These are phyloP conservation scores for Fulvia fulva DNA, from an alignment of 2,329 filamentous ascomycete species.

Conservation along the genomic window DNA sequence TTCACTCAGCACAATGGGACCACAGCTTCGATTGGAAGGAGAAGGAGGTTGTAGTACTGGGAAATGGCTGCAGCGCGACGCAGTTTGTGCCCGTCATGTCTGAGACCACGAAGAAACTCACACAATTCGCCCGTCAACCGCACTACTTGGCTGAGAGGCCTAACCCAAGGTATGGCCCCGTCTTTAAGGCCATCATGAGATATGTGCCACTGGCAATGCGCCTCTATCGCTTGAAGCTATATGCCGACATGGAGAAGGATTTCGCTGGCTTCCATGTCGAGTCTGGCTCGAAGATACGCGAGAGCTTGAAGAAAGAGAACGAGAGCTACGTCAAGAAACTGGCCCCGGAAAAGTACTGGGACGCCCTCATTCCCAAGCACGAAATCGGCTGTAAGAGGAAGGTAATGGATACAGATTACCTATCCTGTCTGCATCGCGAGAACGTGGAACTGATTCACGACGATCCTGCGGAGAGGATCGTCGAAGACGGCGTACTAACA, in stretches of 20 bases:
- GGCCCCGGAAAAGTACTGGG: conserved; percentile 44
- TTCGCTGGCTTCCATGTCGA: conserved; percentile 42
- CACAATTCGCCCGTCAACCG: conserved; percentile 49
- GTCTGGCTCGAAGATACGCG: conserved; percentile 36
- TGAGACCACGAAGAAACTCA: conserved; percentile 38
- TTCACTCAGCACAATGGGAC: conserved; percentile 44
- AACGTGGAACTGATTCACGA: conserved; percentile 42
- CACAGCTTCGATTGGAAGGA: conserved; percentile 36
- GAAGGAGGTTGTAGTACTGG: conserved; percentile 39
- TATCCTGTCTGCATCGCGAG: conserved; percentile 40
- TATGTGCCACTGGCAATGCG: conserved; percentile 46
- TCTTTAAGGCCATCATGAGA: conserved; percentile 44
- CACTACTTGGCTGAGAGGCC: conserved; percentile 48
- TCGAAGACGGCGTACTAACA: conserved; percentile 38
- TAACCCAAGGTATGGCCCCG: conserved; percentile 39
- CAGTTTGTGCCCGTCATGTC: conserved; percentile 48
- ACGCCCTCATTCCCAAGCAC: conserved; percentile 41
- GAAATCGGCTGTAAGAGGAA: conserved; percentile 49
- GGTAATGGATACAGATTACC: conserved; percentile 47
- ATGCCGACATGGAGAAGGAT: conserved; percentile 43
- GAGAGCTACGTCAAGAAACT: conserved; percentile 42
- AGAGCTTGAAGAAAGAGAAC: conserved; percentile 37
- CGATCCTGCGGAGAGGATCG: conserved; percentile 41
- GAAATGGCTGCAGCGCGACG: conserved; percentile 47
- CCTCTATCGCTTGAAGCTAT: conserved; percentile 42